Base-by-base conservation (phyloP, 768 basidiomycete genomes). In the Lactifluus volemus region DNA sequence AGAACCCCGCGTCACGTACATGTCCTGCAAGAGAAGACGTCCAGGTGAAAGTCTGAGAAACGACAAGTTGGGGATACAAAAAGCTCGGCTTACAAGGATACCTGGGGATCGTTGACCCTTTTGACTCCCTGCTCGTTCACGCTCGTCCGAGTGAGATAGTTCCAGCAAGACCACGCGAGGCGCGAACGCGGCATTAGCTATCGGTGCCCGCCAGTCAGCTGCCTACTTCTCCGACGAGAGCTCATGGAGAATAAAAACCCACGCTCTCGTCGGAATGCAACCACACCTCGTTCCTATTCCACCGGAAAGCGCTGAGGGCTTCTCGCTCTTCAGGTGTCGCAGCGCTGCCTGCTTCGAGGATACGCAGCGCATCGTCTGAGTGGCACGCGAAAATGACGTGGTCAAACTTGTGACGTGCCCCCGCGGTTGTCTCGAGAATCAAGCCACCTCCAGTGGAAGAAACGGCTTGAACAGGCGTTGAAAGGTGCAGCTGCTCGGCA, bases 101-200 rank as follows among this genome's bases (percentile, higher is more conserved):
- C 55, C 25, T 57, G 55, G 63, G 87, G 78, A 5, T 79, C 74
- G 64, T 85, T 82, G 14, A 78, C 72, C 56, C 77, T 74, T 61
- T 70, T 60, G 15, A 64, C 58, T 3, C 79, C 77, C 5, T 73
- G 67, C 7, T 57, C 60, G 60, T 77, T 73, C 19, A 72, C 56
- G 17, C 70, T 68, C 17, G 80, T 82, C 39, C 71, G 74, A 1
- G 85, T 84, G n/a, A 89, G 70, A 68, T 87, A 89, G 69, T 89
- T 91, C 88, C 88, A 90, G 65, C 85, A 85, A 0, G 86, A 84
- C 84, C 88, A 90, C 0, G 85, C 86, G 11, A 73, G 63, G 19
- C 79, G 73, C 51, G 75, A 74, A 58, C 74, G 75, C 0, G 88
- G 89, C 86, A 90, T 89, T 14, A 90, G 69, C 85, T 88, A 25